phyloP scores from a whole-genome alignment of 2,329 filamentous ascomycete genomes.

The Alternaria tenuissima region DNA sequence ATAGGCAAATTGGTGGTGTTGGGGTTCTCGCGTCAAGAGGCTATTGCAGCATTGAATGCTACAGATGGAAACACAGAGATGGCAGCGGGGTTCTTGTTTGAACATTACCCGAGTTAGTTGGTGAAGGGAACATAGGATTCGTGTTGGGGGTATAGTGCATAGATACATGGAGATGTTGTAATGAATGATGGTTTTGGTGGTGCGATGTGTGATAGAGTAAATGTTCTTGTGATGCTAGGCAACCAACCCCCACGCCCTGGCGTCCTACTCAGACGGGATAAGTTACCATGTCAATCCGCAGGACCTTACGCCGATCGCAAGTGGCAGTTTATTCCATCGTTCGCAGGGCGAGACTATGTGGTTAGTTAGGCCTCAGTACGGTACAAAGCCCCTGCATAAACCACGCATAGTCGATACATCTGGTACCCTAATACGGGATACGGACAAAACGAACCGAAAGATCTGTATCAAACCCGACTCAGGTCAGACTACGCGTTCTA shows the following conservation, averaged over 20 bases:
- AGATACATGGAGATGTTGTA: neutral
- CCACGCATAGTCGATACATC: neutral
- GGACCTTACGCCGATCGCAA: no score
- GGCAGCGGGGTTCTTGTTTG: constrained; percentile 58
- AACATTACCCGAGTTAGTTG: constrained; percentile 42
- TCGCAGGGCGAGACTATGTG: neutral
- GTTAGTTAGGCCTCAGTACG: neutral
- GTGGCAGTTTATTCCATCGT: neutral
- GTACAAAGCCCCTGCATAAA: neutral
- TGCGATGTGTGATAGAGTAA: neutral
- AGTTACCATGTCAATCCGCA: neutral
- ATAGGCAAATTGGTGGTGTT: constrained; percentile 55
- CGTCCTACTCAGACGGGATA: no score
- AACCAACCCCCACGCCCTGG: no score
- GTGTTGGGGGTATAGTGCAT: neutral
- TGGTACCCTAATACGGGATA: neutral
- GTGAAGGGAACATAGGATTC: neutral
- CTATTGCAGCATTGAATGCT: constrained; percentile 58
- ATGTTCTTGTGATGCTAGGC: neutral
- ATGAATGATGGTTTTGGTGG: neutral
- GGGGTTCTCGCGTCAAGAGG: constrained; percentile 57
- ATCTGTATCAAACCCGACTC: neutral
- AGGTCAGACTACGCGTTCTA: neutral
- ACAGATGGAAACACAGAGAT: constrained; percentile 60
- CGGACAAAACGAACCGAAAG: neutral